Conservation (phyloP, 163 green algal species). For the Scenedesmus sp. region DNA sequence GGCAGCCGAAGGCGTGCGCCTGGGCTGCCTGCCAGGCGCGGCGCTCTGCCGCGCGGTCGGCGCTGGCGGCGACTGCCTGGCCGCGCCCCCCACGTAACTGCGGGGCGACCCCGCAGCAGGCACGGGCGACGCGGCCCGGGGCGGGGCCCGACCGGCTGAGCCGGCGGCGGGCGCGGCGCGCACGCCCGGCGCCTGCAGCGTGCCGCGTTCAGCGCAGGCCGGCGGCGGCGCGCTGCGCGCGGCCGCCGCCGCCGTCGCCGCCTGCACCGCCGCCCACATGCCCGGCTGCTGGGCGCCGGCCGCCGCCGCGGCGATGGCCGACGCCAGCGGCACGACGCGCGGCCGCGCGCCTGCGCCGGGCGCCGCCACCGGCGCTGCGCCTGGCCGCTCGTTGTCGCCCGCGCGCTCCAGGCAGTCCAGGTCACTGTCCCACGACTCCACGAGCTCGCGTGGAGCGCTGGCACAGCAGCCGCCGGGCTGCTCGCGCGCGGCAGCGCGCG, state of each 20-base stretch:
- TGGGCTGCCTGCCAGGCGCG: not conserved
- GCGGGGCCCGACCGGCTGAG: not conserved
- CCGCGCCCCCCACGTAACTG: too few species aligned
- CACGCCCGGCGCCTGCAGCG: too few species aligned
- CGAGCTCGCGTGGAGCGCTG: not conserved
- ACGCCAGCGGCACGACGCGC: not conserved
- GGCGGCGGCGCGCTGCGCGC: too few species aligned
- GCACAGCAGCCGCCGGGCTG: not conserved
- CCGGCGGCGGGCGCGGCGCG: not conserved
- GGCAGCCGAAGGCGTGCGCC: not conserved
- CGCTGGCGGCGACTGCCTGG: not conserved
- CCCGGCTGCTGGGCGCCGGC: not conserved
- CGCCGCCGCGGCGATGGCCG: conserved; percentile 6
- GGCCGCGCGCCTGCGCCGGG: not conserved
- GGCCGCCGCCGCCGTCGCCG: too few species aligned
- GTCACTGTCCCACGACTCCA: not conserved
- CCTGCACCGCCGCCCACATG: conserved; percentile 20
- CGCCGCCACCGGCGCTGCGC: not conserved
- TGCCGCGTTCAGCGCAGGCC: not conserved
- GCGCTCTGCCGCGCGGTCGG: not conserved
- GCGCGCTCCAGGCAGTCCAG: not conserved
- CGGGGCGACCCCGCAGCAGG: not conserved
- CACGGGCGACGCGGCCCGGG: not conserved
- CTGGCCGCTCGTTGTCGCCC: not conserved
- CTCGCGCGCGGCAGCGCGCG: not conserved